Conservation (phyloP, 2,329 filamentous ascomycete genomes). For the Fusarium piperis region DNA sequence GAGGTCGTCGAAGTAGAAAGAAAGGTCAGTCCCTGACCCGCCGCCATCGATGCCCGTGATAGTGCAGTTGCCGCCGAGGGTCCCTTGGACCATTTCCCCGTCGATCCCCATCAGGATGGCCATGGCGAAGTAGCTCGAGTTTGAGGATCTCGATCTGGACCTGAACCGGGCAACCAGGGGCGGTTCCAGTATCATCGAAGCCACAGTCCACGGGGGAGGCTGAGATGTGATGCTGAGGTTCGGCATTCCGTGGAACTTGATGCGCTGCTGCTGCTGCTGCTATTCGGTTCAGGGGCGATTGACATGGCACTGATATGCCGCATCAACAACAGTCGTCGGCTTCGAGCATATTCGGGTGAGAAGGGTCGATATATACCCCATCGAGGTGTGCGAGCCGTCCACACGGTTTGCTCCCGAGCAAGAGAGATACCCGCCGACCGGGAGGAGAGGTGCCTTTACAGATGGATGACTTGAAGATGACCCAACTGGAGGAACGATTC, state of each 20-base stretch:
- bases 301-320: slow-evolving; percentile 10
- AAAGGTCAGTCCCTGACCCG: slow-evolving; percentile 14
- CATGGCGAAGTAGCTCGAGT: slow-evolving; percentile 42
- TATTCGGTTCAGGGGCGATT: neutral
- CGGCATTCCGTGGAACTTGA: slow-evolving; percentile 17
- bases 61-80: slow-evolving; percentile 31
- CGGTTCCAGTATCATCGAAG: slow-evolving; percentile 33
- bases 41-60: slow-evolving; percentile 26
- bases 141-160: neutral
- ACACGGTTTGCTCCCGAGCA: neutral
- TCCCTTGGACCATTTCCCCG: slow-evolving; percentile 29
- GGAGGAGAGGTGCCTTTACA: neutral
- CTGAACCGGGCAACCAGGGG: slow-evolving; percentile 34
- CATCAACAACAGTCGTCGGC: neutral
- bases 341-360: slow-evolving; percentile 11
- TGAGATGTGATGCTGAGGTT: slow-evolving; percentile 35
- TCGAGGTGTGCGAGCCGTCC: neutral
- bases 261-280: neutral
- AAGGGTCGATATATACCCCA: neutral
- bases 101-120: slow-evolving; percentile 32
- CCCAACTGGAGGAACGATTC: neutral
- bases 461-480: neutral
- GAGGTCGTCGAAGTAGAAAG: slow-evolving; percentile 43
- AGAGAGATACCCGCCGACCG: neutral
- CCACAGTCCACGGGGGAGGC: slow-evolving; percentile 34